Conservation (phyloP, 139 green algal genomes). For the Nannochloris sp. region DNA sequence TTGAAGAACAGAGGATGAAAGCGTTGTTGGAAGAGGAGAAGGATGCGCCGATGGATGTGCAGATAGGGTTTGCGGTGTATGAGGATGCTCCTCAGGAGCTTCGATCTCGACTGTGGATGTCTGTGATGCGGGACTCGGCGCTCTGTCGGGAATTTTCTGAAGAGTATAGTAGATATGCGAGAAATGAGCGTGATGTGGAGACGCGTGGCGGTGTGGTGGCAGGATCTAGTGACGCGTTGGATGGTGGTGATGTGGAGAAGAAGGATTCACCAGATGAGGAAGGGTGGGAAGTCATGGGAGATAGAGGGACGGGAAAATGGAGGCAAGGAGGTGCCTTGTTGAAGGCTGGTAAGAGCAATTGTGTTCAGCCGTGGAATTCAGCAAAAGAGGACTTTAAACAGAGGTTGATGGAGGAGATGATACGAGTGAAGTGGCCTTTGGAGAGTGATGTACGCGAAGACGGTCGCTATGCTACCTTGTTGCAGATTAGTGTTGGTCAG, state of each 20-base stretch:
- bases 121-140: slow-evolving; percentile 38
- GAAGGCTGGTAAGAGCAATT: not conserved
- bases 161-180: not conserved
- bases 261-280: not conserved
- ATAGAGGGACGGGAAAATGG: not conserved
- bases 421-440: slow-evolving; percentile 51
- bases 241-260: not conserved
- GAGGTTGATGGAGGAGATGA: slow-evolving; percentile 50
- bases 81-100: slow-evolving; percentile 73
- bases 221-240: not conserved
- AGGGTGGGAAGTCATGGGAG: slow-evolving; percentile 22
- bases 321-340: slow-evolving; percentile 19
- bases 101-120: slow-evolving; percentile 68
- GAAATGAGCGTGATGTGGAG: not conserved
- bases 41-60: slow-evolving; percentile 46
- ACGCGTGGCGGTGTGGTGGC: not conserved
- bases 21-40: slow-evolving; percentile 32
- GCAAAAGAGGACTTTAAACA: slow-evolving; percentile 6
- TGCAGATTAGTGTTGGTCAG: slow-evolving; percentile 65
- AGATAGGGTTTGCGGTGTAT: slow-evolving; percentile 51
- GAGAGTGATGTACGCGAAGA: slow-evolving; percentile 27
- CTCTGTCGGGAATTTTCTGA: slow-evolving; percentile 1
- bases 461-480: slow-evolving; percentile 53
- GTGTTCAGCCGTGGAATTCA: not conserved
- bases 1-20: slow-evolving; percentile 37